phyloP scores from a whole-genome alignment of 176 grass and related monocot species.

The Avena eriantha region DNA sequence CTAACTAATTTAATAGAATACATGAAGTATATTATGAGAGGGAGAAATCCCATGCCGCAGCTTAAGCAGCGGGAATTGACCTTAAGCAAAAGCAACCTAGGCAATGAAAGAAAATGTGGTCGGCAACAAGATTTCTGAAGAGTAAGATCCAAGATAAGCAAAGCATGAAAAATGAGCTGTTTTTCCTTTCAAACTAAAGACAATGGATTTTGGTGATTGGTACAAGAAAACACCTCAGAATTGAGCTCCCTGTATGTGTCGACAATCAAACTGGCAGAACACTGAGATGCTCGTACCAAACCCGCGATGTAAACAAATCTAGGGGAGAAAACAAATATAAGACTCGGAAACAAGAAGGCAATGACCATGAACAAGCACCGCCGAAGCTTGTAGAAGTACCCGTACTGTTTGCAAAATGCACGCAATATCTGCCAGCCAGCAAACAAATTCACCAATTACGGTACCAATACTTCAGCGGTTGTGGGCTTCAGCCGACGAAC shows the following conservation, averaged over 20 bases:
- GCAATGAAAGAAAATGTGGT: conserved; percentile 4
- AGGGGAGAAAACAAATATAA: background rate
- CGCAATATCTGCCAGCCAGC: too few relatives aligned
- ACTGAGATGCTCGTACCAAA: background rate
- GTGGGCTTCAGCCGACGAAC: background rate
- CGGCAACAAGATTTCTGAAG: conserved; percentile 26
- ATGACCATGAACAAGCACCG: background rate
- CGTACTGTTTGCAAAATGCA: conserved; percentile 29
- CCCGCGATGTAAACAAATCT: background rate
- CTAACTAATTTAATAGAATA: conserved; percentile 13
- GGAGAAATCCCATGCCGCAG: background rate
- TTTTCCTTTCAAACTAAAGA: background rate
- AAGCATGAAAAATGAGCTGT: background rate
- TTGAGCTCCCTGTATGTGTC: background rate
- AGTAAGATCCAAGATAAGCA: conserved; percentile 33
- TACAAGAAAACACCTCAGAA: conserved; percentile 4
- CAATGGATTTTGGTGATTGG: background rate
- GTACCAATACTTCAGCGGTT: background rate
- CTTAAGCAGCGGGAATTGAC: conserved; percentile 28
- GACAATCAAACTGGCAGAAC: background rate
- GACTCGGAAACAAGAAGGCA: background rate
- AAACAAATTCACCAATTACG: background rate
- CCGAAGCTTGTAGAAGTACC: background rate
- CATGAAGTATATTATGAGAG: background rate
- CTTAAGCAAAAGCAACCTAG: conserved; percentile 37